Evolutionary conservation across 1,139 yeast species (phyloP), one percentile per base, ranked within the genome.

Genomic region (Kazachstania sp.): DNA sequence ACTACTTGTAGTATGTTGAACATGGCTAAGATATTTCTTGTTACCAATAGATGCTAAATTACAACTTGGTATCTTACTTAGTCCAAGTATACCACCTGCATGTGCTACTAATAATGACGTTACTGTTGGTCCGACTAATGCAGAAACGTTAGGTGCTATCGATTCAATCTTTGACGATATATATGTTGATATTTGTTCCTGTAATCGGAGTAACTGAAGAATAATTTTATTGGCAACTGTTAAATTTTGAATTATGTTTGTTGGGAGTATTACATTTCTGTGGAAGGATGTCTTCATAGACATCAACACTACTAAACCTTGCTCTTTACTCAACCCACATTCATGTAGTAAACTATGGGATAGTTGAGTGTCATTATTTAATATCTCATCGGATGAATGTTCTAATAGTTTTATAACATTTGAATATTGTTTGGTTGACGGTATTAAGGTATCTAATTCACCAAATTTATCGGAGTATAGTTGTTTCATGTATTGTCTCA

Each of bases 1-100:
- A 6, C 67, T 60, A 26, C 65, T 61, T 12, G 75, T 75, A 40
- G 72, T 66, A 1, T 74, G 75, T 18, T 68, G 62, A 5, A 70
- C 68, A 20, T 78, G 73, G 19, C 79, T 44, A 66, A 50, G 77
- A 74, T 54, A 51, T 44, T 52, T 60, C 11, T 78, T 77, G 15
- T 81, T 78, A 0, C 97, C 97, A 37, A 87, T 64, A 0, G 95
- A 78, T 0, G 95, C 81, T 8, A 92, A 60, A 60, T 92, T 92
- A 55, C 97, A 85, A 4, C 95, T 75, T 0, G 97, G 96, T 0
- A 87, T 79, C 35, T 69, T 68, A 3, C 90, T 79, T 13, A 92
- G 66, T 12, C 78, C 82, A n/a, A 70, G 69, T 12, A 92, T 63
- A 0, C 95, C 88, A 1, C 95, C 95, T 0, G 79, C 70, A 20